Percentiles rank a stretch among this genome's conserved stretches.
phyloP scores from a whole-genome alignment of 352 stramenopile species.

The Globisporangium spiculum region DNA sequence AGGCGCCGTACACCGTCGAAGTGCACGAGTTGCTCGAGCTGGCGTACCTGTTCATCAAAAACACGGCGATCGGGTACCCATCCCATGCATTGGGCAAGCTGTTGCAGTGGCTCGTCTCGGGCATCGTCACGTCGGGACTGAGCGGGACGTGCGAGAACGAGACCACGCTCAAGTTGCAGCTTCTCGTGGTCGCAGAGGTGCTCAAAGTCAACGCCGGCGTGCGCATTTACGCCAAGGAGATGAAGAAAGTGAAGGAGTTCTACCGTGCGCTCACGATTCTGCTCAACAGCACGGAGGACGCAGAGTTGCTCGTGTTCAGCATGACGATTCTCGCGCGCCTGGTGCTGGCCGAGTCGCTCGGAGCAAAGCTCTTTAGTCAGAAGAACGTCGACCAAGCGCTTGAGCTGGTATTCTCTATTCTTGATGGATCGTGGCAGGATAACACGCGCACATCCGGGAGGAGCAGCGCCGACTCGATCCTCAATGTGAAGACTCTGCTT shows the following conservation, averaged over 20 bases:
- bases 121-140: slow-evolving; percentile 41
- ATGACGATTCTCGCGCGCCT: slow-evolving; percentile 77
- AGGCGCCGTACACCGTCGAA: slow-evolving; percentile 18
- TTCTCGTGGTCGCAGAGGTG: slow-evolving; percentile 65
- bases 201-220: slow-evolving; percentile 70
- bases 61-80: slow-evolving; percentile 61
- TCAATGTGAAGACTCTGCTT: slow-evolving; percentile 36
- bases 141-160: slow-evolving; percentile 42
- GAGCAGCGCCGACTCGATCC: slow-evolving; percentile 25
- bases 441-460: slow-evolving; percentile 13
- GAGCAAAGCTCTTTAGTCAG: slow-evolving; percentile 72
- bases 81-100: slow-evolving; percentile 67
- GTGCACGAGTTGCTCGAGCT: slow-evolving; percentile 46
- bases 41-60: slow-evolving; percentile 51
- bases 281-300: slow-evolving; percentile 76
- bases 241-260: slow-evolving; percentile 76
- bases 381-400: slow-evolving; percentile 81
- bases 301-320: slow-evolving; percentile 68
- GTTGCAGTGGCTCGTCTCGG: slow-evolving; percentile 58
- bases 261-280: slow-evolving; percentile 79
- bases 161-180: slow-evolving; percentile 57
- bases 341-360: slow-evolving; percentile 70
- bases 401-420: slow-evolving; percentile 67
- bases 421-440: slow-evolving; percentile 54
- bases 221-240: slow-evolving; percentile 74